Conservation (phyloP, 2,329 filamentous ascomycete genomes). For the Aspergillus clavatus region DNA sequence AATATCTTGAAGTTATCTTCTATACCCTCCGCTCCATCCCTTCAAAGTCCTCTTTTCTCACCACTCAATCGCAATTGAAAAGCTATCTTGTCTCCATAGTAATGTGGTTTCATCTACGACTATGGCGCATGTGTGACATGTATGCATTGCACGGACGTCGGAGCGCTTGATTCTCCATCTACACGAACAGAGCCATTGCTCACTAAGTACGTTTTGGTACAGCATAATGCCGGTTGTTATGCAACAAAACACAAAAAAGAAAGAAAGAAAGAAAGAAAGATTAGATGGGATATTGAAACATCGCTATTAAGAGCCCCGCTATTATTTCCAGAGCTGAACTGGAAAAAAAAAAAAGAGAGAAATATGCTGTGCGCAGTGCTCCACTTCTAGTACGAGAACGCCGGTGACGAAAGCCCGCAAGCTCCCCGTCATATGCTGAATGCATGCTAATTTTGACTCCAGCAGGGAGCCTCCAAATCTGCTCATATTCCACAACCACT, state of each 20-base stretch:
- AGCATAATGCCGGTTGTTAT: too few species aligned
- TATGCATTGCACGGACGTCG: background rate
- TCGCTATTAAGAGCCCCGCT: too few species aligned
- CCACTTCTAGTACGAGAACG: constrained; percentile 19
- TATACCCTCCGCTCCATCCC: background rate
- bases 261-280: too few species aligned
- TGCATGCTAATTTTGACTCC: background rate
- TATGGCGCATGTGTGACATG: background rate
- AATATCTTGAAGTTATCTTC: too few species aligned
- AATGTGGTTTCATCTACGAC: background rate
- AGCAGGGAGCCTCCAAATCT: background rate
- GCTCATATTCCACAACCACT: background rate
- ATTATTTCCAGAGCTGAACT: too few species aligned
- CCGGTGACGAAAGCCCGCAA: constrained; percentile 20
- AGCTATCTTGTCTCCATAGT: too few species aligned
- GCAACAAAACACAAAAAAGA: too few species aligned
- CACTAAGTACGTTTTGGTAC: too few species aligned
- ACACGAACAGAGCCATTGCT: too few species aligned
- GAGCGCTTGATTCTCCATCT: background rate
- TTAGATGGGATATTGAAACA: too few species aligned
- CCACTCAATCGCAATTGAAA: constrained; percentile 15
- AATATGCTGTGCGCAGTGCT: background rate
- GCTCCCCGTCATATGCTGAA: constrained; percentile 1
- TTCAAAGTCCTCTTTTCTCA: constrained; percentile 4
- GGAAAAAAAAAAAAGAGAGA: background rate